Base-by-base conservation (phyloP, 225 moss, liverwort and hornwort genomes). In the Pseudisothecium myosuroides region DNA sequence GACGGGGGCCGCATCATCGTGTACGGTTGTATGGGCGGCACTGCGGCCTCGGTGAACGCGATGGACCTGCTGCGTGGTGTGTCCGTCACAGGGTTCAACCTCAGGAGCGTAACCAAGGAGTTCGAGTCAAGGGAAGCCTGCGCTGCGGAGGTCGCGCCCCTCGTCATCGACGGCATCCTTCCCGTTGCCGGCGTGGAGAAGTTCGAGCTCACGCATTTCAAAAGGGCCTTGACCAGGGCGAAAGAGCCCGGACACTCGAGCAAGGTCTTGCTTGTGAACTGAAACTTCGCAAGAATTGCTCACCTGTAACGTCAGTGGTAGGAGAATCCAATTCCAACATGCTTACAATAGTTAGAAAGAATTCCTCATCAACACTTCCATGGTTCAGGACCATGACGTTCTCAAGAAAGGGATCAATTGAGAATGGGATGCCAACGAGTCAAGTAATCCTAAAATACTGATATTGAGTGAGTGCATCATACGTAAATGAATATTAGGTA, bases 81-180 rank as follows among this genome's bases (percentile, higher is more conserved):
- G 31, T 64, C 77, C 7, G 16, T 86, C 31, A 16, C 23, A 8
- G 65, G 77, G 31, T 77, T 28, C 32, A 19, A 0, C 37, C 12
- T 39, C 9, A 4, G 0, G 65, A 8, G 1, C 8, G 1, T n/a
- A 12, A 0, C 1, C 31, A 22, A 20, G 31, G 26, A 64, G 22
- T 28, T 1, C 11, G 64, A 77, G 54, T 22, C 16, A 17, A 31
- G 86, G 13, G 77, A 64, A 31, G 77, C 86, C 21, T 86, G 76
- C 65, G 86, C 86, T 41, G 65, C 65, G 14, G 32, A 65, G 78
- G 77, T 78, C 17, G 54, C 86, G 4, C 39, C 78, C 3, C 77
- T 86, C 6, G 29, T 77, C 41, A 54, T 86, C 31, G 31, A 41
- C 6, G 65, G 77, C 78, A 12, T 39, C 39, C 17, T 77, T 29